Evolutionary conservation across 306 rosid genomes (phyloP), one percentile per base, ranked within the genome.

Genomic region (Morella rubra): DNA sequence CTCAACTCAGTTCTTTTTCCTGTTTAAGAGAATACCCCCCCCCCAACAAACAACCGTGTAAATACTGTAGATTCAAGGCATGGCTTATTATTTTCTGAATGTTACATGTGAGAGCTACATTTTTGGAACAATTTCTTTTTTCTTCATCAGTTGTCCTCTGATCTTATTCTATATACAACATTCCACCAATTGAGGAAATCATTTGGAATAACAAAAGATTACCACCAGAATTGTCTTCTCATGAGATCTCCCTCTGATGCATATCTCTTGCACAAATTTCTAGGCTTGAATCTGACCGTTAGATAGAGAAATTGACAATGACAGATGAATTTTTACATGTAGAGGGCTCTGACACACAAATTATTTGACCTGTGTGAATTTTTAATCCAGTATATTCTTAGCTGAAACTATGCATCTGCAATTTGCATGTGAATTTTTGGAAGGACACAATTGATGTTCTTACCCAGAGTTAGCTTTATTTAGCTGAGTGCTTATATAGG

Each of bases 1-100:
- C 61, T 46, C 49, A 27, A 42, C 73, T 59, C 60, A 22, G 62
- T 61, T 76, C 59, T 66, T 65, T 58, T 60, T 78, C 66, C 73
- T 56, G 77, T 74, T 49, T 44, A 5, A 42, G 15, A 0, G 15
- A 1, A 27, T 2, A 1, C 1, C 32, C 32, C 32, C 32, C 32
- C 32, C 32, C 32, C 0, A 49, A 49, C 0, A 49, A 49, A 49
- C 15, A 49, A 49, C 16, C 16, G 11, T 2, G 4, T 49, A 49
- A 54, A 54, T n/a, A 22, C 8, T 16, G 24, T 3, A 54, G 60
- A 54, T 54, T 54, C n/a, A 54, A 16, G 20, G 20, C 60, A n/a
- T 54, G 0, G 18, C 76, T 1, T 11, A 7, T 40, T 53, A 37
- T 72, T 72, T 27, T 40, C 40, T 72, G 50, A 50, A 53, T 51